Percentiles rank a stretch among this genome's conserved stretches.
These are phyloP conservation scores for Acanthamoeba triangularis DNA, from an alignment of 208 protist genomes.

Conservation along the genomic window DNA sequence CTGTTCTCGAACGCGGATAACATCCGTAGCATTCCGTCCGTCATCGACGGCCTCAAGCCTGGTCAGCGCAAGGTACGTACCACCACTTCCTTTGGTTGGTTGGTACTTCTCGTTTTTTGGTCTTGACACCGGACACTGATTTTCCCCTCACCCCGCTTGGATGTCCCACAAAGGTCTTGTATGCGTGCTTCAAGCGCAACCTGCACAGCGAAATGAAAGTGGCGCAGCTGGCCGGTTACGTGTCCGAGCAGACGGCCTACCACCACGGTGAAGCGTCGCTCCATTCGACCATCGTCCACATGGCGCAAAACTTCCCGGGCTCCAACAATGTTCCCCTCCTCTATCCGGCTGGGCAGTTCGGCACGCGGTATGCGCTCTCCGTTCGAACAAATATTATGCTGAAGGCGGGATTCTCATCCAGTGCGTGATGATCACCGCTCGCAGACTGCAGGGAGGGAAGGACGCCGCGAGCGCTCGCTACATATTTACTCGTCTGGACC, in stretches of 20 bases:
- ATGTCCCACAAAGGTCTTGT: conserved; percentile 95
- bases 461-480: conserved; percentile 99
- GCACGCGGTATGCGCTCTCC: conserved; percentile 91
- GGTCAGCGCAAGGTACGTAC: conserved; percentile 97
- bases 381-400: background rate
- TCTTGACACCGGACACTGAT: background rate
- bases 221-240: conserved; percentile 99
- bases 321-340: conserved; percentile 99
- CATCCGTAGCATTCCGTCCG: conserved; percentile 95
- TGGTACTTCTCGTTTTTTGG: background rate
- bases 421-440: background rate
- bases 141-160: background rate
- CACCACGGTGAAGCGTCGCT: conserved; percentile 99
- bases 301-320: conserved; percentile 99
- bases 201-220: conserved; percentile 99
- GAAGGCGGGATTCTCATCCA: background rate
- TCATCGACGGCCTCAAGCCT: conserved; percentile 99
- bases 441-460: conserved; percentile 97
- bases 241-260: conserved; percentile 95
- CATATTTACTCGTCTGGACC: conserved; percentile 98
- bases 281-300: conserved; percentile 97
- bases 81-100: background rate
- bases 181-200: conserved; percentile 99
- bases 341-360: conserved; percentile 99
- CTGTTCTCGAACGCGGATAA: conserved; percentile 99